These are phyloP conservation scores for Verticillium alfalfae DNA, from an alignment of 2,329 filamentous ascomycete species.

Conservation along the genomic window DNA sequence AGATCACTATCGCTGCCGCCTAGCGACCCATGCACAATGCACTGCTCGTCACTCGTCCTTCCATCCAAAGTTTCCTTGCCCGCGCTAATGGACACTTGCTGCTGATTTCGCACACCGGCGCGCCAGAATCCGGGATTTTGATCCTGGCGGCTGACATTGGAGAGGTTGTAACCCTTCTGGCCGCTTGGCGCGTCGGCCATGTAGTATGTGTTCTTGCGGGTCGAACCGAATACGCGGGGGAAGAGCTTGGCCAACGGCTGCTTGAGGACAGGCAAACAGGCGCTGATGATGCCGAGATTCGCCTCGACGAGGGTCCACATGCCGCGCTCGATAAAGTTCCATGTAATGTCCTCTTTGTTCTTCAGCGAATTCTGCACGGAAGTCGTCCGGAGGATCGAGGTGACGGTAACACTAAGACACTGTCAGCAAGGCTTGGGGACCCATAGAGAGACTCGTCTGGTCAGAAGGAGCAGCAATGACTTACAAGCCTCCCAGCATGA, in stretches of 20 bases:
- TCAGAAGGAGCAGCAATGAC: background rate
- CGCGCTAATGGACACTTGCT: background rate
- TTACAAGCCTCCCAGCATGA: slow-evolving; percentile 21
- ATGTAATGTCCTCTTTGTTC: slow-evolving; percentile 10
- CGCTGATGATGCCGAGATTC: slow-evolving; percentile 10
- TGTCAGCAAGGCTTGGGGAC: background rate
- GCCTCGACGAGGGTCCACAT: slow-evolving; percentile 5
- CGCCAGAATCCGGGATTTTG: background rate
- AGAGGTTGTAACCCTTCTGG: background rate
- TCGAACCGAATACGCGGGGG: background rate
- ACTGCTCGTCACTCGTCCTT: background rate
- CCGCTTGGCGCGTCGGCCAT: background rate
- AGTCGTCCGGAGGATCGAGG: slow-evolving; percentile 19
- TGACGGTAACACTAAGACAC: slow-evolving; percentile 14
- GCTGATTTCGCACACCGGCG: background rate
- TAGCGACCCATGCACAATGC: background rate
- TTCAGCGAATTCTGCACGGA: slow-evolving; percentile 17
- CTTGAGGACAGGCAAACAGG: slow-evolving; percentile 9
- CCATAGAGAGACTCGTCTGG: background rate
- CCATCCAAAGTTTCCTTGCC: background rate
- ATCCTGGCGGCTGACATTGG: background rate
- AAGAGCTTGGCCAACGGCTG: background rate
- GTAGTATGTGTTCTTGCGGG: background rate
- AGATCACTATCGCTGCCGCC: background rate
- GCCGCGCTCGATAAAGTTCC: slow-evolving; percentile 1